phyloP scores from a whole-genome alignment of 2,329 filamentous ascomycete species.

The Cercospora brassicicola region DNA sequence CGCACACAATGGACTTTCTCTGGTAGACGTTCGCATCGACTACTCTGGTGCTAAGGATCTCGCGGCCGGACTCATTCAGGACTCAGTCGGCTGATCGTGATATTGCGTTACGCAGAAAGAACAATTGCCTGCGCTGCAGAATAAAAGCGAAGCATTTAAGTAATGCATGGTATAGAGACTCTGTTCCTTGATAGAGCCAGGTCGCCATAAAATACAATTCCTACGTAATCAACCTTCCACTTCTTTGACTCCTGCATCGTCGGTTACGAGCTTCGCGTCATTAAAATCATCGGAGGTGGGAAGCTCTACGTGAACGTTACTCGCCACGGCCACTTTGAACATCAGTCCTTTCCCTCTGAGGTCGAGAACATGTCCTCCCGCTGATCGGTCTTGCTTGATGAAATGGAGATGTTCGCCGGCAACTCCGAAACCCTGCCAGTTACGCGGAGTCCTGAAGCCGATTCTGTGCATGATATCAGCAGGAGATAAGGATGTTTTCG shows the following conservation, averaged over 20 bases:
- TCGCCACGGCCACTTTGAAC: conserved; percentile 42
- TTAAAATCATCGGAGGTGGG: conserved; percentile 45
- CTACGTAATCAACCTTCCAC: conserved; percentile 38
- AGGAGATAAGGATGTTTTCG: neutral
- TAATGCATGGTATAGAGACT: neutral
- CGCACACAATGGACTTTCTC: conserved; percentile 44
- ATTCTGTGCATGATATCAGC: conserved; percentile 27
- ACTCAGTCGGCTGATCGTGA: conserved; percentile 35
- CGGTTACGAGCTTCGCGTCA: conserved; percentile 37
- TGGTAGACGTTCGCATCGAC: conserved; percentile 53
- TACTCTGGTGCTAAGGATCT: conserved; percentile 47
- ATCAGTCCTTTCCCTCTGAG: conserved; percentile 38
- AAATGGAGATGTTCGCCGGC: conserved; percentile 49
- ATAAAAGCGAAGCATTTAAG: neutral
- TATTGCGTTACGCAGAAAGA: neutral
- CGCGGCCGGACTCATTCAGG: conserved; percentile 44
- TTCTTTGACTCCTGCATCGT: conserved; percentile 40
- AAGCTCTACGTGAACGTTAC: conserved; percentile 44
- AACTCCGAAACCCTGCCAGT: conserved; percentile 46
- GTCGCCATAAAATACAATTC: too few species aligned
- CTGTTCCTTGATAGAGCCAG: neutral
- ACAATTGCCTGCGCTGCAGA: neutral
- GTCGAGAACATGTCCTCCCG: conserved; percentile 47
- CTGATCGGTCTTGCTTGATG: conserved; percentile 39
- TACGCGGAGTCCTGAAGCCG: conserved; percentile 45